Base-by-base conservation (phyloP, 805 yeast species). In the Kregervanrija delftensis region DNA sequence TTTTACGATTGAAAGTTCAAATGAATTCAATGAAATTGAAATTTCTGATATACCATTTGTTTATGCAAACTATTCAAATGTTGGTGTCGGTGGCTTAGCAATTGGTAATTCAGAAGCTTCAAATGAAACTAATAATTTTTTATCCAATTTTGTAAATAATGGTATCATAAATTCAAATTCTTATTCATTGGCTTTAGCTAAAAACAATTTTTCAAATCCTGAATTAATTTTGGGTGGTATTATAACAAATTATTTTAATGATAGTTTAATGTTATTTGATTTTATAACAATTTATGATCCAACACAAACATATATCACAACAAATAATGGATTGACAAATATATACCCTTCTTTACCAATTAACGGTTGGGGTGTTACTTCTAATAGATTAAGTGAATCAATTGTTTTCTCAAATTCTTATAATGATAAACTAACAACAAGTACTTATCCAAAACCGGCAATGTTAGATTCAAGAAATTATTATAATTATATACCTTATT, bases 201-300 rank as follows among this genome's bases (percentile, higher is more conserved):
- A 66, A 10, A 54, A 52, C 4, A 56, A 54, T 46, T 37, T 42
- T 5, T 30, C 56, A 16, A 41, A 55, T 28, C 71, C 74, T 9
- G 57, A 55, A 37, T 46, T 83, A 11, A 57, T 81, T 8, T 65
- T 82, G 2, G 90, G 93, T 10, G 79, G 76, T 3, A 75, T 83
- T 4, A 77, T 80, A 53, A 63, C 68, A 9, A 59, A 64, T 30
- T 66, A 69, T 39, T 74, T 59, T 47, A 51, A 53, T 6, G 85
- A 81, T 1, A 66, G 70, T 31, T 58, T 82, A 12, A 72, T 70
- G 22, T 59, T 63, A 36, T 83, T 72, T 52, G 70, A 75, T 35
- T 72, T 73, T 53, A 56, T 81, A 3, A 77, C 83, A 8, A 67
- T 65, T 5, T 5, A 33, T 2, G 63, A 61, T 45, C 46, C 53